A percentile compares a stretch with the other conserved stretches of the same genome.
Conservation (phyloP, 306 rosid genomes). For the Malus asiatica region DNA sequence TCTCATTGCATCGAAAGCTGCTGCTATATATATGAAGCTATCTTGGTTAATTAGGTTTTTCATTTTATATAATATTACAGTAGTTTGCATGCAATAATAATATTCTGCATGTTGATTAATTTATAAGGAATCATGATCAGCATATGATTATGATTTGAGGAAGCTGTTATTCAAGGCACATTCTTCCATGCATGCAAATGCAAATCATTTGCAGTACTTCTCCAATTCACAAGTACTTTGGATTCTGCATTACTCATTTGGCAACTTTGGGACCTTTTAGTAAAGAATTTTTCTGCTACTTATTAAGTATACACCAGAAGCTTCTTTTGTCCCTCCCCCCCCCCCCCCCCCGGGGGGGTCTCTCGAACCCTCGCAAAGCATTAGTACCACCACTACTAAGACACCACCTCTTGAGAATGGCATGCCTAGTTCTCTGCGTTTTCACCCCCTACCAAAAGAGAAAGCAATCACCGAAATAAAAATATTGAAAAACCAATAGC, state of each 20-base stretch:
- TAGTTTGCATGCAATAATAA: slow-evolving; percentile 16
- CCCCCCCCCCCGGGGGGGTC: accelerated
- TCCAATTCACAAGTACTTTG: slow-evolving; percentile 19
- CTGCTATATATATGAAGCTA: background rate
- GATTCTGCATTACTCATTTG: slow-evolving; percentile 27
- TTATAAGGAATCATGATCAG: slow-evolving; percentile 3
- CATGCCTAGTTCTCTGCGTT: background rate
- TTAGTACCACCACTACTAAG: background rate
- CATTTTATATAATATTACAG: background rate
- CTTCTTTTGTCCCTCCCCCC: slow-evolving; percentile 45
- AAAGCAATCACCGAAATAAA: background rate
- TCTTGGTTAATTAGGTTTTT: background rate
- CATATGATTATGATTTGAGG: slow-evolving; percentile 4
- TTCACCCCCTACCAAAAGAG: background rate
- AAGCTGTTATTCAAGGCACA: slow-evolving; percentile 36
- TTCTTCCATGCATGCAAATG: slow-evolving; percentile 48
- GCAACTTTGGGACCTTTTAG: slow-evolving; percentile 20
- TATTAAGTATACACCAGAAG: slow-evolving; percentile 46
- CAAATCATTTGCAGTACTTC: slow-evolving; percentile 26
- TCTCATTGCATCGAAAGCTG: slow-evolving; percentile 49
- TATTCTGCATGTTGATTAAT: background rate
- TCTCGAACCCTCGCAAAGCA: background rate
- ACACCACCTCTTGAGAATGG: background rate
- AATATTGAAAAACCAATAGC: background rate
- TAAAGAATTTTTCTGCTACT: slow-evolving; percentile 24